Percentiles rank a stretch among this genome's conserved stretches.
phyloP scores from a whole-genome alignment of 345 rosid species.

The Eutrema heterophyllum region DNA sequence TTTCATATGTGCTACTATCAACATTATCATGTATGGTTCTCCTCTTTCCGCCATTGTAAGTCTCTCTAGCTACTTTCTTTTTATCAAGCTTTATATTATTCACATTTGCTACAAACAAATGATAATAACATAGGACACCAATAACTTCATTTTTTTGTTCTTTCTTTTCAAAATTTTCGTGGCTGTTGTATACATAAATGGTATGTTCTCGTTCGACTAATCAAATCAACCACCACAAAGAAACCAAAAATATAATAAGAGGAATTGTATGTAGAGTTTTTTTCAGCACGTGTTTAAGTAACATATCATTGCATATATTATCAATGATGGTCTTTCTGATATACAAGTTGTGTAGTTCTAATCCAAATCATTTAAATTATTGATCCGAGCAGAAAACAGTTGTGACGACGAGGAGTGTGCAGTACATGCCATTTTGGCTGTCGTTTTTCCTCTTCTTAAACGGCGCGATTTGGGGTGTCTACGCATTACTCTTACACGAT shows the following conservation, averaged over 20 bases:
- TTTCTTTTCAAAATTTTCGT: not conserved
- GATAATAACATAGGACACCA: not conserved
- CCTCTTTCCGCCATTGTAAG: constrained; percentile 78
- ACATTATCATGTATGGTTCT: constrained; percentile 70
- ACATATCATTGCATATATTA: not conserved
- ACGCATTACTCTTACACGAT: constrained; percentile 52
- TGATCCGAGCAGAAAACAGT: constrained; percentile 58
- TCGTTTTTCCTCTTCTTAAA: constrained; percentile 62
- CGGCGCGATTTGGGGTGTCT: constrained; percentile 61
- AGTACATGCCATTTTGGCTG: constrained; percentile 71
- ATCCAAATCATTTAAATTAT: not conserved
- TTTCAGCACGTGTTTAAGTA: constrained; percentile 2
- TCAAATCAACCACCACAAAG: not conserved
- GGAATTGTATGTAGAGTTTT: constrained; percentile 3
- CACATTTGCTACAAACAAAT: not conserved
- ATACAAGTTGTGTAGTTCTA: not conserved
- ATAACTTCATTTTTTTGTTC: not conserved
- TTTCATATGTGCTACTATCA: constrained; percentile 53
- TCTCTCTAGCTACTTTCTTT: not conserved
- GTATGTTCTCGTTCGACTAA: not conserved
- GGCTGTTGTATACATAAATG: not conserved
- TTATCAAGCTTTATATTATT: not conserved
- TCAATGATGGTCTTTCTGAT: not conserved
- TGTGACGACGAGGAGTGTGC: constrained; percentile 57
- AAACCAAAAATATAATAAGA: not conserved